Conservation (phyloP, 441 rosid species). For the Populus tomentosa region DNA sequence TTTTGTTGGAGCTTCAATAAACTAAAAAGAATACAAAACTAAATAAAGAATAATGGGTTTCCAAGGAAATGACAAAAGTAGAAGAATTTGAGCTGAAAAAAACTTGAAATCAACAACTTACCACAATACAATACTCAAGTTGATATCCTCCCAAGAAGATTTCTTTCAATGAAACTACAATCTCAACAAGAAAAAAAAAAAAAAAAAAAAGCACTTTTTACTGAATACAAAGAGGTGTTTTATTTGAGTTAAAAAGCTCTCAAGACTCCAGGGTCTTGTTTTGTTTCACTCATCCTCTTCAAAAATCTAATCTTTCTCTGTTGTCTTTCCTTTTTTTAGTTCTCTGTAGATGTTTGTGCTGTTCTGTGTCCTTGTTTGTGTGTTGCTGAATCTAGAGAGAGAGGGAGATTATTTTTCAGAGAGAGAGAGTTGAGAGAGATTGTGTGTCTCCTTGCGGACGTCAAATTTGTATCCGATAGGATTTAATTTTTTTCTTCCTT, state of each 20-base stretch:
- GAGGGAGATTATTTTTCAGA: conserved; percentile 2
- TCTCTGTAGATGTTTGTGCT: not conserved
- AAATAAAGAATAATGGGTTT: not conserved
- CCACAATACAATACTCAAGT: not conserved
- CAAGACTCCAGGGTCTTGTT: conserved; percentile 17
- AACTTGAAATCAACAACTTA: not conserved
- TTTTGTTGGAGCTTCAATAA: conserved; percentile 43
- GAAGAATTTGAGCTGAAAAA: not conserved
- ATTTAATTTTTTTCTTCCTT: conserved; percentile 50
- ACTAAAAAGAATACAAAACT: conserved; percentile 29
- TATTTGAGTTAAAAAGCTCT: conserved; percentile 5
- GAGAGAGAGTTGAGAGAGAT: conserved; percentile 48
- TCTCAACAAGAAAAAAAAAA: not conserved
- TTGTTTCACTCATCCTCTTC: conserved; percentile 3
- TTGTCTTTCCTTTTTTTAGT: not conserved
- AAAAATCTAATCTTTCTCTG: conserved; percentile 13
- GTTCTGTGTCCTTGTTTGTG: conserved; percentile 33
- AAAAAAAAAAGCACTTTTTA: not conserved
- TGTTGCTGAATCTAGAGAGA: conserved; percentile 53
- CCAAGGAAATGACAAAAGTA: not conserved
- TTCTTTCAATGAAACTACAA: not conserved
- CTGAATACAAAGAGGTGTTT: conserved; percentile 4
- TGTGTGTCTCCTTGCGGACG: conserved; percentile 86
- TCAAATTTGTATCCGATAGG: conserved; percentile 74
- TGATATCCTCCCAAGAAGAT: not conserved